Evolutionary conservation across 2,329 filamentous ascomycete species (phyloP), one percentile per base, ranked within the genome.

Genomic region (Penicillium corylophilum): DNA sequence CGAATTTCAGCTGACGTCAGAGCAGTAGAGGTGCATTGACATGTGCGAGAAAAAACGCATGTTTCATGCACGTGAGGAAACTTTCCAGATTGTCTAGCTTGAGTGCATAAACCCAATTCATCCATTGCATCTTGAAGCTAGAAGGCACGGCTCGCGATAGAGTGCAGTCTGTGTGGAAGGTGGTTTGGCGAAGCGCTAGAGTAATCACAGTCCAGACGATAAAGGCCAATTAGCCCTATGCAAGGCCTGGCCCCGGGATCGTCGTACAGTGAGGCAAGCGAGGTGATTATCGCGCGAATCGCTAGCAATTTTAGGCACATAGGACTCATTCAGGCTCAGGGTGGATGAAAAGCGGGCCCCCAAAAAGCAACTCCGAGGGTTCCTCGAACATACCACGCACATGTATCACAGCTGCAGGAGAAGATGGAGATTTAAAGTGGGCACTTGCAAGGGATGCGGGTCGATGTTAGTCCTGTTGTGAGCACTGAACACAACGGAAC

Each of bases 381-480:
- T 16, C 13, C 13, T 41, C 22, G 9, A 13, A 16, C 39, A 41
- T 26, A 41, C 39, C 39, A 41, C 22, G 39, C 23, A 20, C 16
- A 7, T 41, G 22, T 41, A 41, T 26, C 39, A 41, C 38, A 24
- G 38, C 38, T 39, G 36, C 36, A 39, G 18, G 36, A 35, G n/a
- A 40, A 24, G 39, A 46, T 33, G 45, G 39, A 31, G 18, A 38
- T 5, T 15, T 22, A 41, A 33, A 43, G 13, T 31, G 29, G 48
- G 18, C 24, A 42, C 44, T 49, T 40, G 53, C 53, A 55, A 55
- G 53, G 53, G 53, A 50, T 20, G 44, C 33, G 23, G 33, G 22
- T 44, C 24, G 16, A 39, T 22, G 4, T 22, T 23, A 20, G 16
- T 18, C n/a, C 18, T 22, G 16, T 16, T 22, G 8, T 20, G 20